These are phyloP conservation scores for Aureobasidium sp. DNA, from an alignment of 2,329 filamentous ascomycete species.

Conservation along the genomic window DNA sequence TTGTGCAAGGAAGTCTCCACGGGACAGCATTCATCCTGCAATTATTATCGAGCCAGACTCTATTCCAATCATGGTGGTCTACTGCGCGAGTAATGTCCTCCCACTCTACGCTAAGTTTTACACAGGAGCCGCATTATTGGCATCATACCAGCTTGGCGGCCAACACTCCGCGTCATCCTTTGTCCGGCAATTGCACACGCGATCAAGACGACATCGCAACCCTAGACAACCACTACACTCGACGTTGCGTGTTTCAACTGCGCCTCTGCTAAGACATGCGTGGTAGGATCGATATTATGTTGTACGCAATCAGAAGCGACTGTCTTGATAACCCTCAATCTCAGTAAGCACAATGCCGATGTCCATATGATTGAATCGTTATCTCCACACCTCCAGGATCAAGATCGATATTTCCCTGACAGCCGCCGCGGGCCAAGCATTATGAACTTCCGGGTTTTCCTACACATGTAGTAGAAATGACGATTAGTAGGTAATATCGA, in stretches of 20 bases:
- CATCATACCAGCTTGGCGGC: neutral
- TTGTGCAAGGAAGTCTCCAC: neutral
- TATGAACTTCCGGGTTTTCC: neutral
- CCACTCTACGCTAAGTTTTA: neutral
- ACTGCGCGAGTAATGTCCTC: neutral
- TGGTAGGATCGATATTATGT: neutral
- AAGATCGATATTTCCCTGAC: neutral
- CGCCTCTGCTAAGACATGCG: neutral
- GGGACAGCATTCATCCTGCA: neutral
- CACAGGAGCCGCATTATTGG: neutral
- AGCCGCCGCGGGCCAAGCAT: conserved; percentile 3
- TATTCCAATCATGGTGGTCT: neutral
- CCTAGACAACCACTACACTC: neutral
- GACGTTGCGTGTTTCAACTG: neutral
- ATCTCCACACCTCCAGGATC: neutral
- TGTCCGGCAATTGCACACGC: neutral
- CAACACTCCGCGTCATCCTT: neutral
- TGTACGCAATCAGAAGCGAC: neutral
- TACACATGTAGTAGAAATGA: neutral
- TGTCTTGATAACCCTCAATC: neutral
- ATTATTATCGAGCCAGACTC: neutral
- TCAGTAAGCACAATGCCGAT: neutral
- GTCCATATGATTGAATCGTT: neutral
- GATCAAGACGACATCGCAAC: neutral
- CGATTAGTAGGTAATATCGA: neutral